These are phyloP conservation scores for Populus hybrid DNA, from an alignment of 441 rosid genomes.

Conservation along the genomic window DNA sequence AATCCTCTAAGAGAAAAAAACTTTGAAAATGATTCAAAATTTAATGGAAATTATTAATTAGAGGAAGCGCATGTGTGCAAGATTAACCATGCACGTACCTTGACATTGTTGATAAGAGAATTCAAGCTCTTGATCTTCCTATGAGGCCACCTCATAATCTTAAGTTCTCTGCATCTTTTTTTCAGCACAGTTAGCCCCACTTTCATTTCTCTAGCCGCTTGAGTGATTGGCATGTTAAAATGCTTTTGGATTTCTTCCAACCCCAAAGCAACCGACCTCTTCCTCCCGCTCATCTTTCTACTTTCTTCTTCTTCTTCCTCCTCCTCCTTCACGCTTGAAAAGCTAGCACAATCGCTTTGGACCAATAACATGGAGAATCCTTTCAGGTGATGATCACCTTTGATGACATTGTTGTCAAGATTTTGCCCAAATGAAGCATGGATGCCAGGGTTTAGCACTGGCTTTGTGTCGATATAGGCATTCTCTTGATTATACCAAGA, in stretches of 20 bases:
- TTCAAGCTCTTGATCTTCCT: constrained; percentile 71
- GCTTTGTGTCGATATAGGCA: not conserved
- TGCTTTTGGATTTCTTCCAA: constrained; percentile 44
- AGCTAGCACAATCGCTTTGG: not conserved
- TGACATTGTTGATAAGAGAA: constrained; percentile 52
- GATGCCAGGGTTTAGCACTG: not conserved
- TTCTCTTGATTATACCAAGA: not conserved
- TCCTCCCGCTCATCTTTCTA: constrained; percentile 22
- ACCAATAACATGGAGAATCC: not conserved
- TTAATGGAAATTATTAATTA: not conserved
- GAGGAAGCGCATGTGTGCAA: not conserved
- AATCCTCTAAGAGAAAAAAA: not conserved
- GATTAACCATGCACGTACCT: constrained; percentile 31
- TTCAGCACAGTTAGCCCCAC: constrained; percentile 67
- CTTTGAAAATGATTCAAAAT: too few relatives aligned
- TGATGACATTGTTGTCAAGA: not conserved
- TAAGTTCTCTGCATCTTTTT: constrained; percentile 70
- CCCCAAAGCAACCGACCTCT: constrained; percentile 25
- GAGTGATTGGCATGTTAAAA: constrained; percentile 54
- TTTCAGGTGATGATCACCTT: not conserved
- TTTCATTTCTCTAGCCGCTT: constrained; percentile 63
- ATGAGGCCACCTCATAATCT: constrained; percentile 73
- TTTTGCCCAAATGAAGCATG: not conserved
- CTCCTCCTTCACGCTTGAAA: not conserved
- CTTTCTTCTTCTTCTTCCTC: not conserved